Base-by-base conservation (phyloP, 306 rosid genomes). In the Trifolium subterraneum region DNA sequence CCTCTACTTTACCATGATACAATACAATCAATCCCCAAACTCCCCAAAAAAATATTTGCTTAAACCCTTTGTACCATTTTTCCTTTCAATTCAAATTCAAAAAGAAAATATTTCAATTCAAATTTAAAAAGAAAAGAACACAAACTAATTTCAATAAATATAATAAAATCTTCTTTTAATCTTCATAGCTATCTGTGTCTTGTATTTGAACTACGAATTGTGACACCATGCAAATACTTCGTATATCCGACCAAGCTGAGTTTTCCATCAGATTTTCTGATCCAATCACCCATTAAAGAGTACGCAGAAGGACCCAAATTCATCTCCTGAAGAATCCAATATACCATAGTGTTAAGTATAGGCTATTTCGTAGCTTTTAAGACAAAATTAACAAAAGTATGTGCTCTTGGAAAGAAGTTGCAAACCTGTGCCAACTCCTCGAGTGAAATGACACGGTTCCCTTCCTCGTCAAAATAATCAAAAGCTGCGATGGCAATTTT, bases 401-500 rank as follows among this genome's bases (percentile, higher is more conserved):
- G 31, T 27, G 55, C 6, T 33, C 39, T 20, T 47, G 52, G 5
- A 74, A 78, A 29, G 25, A 65, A 48, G 59, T 55, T 69, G 71
- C 89, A 66, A 72, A 94, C 98, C 96, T 88, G 93, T 54, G 97
- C 96, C 80, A 94, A 81, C 86, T 90, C 97, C 80, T 86, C 94
- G 19, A 90, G 91, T 15, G 98, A 77, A 74, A 94, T 82, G 65
- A 82, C 89, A 23, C 90, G 88, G 78, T 91, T 94, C 74, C 98
- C 98, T 52, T 81, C 79, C 66, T 65, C 86, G 72, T 94, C 97
- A 19, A 94, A 94, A 76, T 77, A 64, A 66, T 88, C 90, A 25
- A 87, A 94, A 36, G 93, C 98, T 27, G 82, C 63, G 62, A 64
- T 81, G 69, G 97, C 89, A 55, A 91, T 94, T 75, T 63, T 82